Conservation (phyloP, 2,329 filamentous ascomycete genomes). For the Penicillium sp. region DNA sequence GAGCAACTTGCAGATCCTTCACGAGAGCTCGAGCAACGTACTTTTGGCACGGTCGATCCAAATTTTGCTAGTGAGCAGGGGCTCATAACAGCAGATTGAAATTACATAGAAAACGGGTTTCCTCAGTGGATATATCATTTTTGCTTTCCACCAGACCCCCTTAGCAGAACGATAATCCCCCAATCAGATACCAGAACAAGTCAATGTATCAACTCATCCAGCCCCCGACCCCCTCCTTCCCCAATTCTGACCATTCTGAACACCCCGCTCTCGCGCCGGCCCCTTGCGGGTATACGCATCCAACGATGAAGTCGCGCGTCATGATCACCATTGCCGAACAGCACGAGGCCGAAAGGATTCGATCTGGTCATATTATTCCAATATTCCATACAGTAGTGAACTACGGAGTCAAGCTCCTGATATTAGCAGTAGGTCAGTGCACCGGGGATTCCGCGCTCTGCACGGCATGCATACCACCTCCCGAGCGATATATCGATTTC, state of each 20-base stretch:
- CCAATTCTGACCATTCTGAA: too few relatives aligned
- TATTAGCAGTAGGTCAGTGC: constrained; percentile 18
- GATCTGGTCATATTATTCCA: too few relatives aligned
- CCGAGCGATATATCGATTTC: constrained; percentile 16
- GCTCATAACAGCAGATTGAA: constrained; percentile 4
- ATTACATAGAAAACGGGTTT: neutral
- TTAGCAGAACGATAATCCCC: too few relatives aligned
- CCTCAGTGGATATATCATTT: constrained; percentile 18
- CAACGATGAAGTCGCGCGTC: constrained; percentile 6
- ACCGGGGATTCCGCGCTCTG: constrained; percentile 12
- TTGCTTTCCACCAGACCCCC: constrained; percentile 1
- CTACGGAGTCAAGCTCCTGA: neutral
- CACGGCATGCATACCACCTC: constrained; percentile 20
- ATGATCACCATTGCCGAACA: constrained; percentile 18
- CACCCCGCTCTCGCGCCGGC: constrained; percentile 1
- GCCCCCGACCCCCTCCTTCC: too few relatives aligned
- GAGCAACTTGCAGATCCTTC: constrained; percentile 10
- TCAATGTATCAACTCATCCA: too few relatives aligned
- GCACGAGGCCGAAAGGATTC: constrained; percentile 3
- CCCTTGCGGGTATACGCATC: constrained; percentile 13
- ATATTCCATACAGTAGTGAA: too few relatives aligned
- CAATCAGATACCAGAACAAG: too few relatives aligned
- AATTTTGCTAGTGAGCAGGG: constrained; percentile 14
- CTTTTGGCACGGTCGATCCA: constrained; percentile 17
- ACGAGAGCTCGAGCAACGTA: constrained; percentile 8